A percentile compares a stretch with the other conserved stretches of the same genome.
phyloP scores from a whole-genome alignment of 164 flowering plant species.

The Stephania cephalantha region DNA sequence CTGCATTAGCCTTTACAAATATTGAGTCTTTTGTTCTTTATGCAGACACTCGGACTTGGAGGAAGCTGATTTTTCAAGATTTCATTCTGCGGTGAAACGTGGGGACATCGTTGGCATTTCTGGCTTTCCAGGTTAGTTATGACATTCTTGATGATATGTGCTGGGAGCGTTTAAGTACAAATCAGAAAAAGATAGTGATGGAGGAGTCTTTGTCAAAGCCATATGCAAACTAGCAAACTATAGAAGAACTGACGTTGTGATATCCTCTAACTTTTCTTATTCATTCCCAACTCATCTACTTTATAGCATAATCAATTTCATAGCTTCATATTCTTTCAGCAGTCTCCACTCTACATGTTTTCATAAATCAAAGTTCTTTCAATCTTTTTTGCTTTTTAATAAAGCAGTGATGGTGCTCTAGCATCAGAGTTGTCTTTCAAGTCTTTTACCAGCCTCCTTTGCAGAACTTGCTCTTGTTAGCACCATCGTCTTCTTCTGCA shows the following conservation, averaged over 20 bases:
- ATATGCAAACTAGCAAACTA: background rate
- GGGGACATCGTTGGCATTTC: slow-evolving; percentile 91
- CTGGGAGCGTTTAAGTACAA: background rate
- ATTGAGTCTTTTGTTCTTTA: background rate
- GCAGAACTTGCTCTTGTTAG: background rate
- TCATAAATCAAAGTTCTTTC: background rate
- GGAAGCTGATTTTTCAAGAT: slow-evolving; percentile 59
- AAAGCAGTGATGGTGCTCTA: background rate
- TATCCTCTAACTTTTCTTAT: background rate
- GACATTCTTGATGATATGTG: background rate
- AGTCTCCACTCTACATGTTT: background rate
- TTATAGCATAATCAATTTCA: background rate
- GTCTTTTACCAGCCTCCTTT: background rate
- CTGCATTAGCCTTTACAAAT: background rate
- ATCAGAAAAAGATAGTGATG: background rate
- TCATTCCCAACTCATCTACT: background rate
- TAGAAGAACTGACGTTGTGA: background rate
- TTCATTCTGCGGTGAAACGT: slow-evolving; percentile 77
- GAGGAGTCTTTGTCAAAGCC: background rate
- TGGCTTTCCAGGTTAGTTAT: slow-evolving; percentile 77
- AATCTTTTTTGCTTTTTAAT: background rate
- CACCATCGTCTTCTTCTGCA: too few relatives aligned
- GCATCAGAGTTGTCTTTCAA: background rate
- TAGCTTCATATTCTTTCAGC: too few relatives aligned
- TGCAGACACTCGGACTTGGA: slow-evolving; percentile 60